phyloP scores from a whole-genome alignment of 257 asterid species.

The Solanum peruvianum region DNA sequence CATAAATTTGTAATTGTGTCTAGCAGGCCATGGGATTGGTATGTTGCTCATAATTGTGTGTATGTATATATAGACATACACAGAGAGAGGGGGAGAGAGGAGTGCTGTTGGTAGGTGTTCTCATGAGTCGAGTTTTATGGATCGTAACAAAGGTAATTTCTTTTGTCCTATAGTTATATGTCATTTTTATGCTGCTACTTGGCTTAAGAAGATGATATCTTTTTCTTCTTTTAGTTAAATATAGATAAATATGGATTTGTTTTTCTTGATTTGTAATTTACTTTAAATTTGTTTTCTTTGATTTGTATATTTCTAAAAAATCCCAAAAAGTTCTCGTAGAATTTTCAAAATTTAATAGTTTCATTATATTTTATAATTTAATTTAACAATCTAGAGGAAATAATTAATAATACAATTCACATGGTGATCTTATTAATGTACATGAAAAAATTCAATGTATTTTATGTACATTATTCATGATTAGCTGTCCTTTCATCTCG shows the following conservation, averaged over 20 bases:
- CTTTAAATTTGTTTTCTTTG: background rate
- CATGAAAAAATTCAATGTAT: background rate
- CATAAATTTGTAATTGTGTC: too few species aligned
- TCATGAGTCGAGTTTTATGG: too few species aligned
- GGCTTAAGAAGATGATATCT: background rate
- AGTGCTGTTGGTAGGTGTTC: too few species aligned
- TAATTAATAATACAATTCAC: background rate
- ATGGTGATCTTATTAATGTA: background rate
- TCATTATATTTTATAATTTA: too few species aligned
- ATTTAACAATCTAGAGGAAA: background rate
- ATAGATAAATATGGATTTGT: background rate
- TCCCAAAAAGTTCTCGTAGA: background rate
- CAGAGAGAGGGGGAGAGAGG: too few species aligned
- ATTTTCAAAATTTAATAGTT: too few species aligned
- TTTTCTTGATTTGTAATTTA: background rate
- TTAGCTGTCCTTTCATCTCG: background rate
- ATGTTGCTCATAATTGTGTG: too few species aligned
- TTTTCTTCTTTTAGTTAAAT: background rate
- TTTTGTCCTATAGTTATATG: too few species aligned
- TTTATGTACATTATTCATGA: background rate
- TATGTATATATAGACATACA: too few species aligned
- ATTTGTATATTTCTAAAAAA: background rate
- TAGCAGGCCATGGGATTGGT: too few species aligned
- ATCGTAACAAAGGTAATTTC: too few species aligned
- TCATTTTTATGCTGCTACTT: too few species aligned